Evolutionary conservation across 768 basidiomycete species (phyloP).

Genomic region (Pulveroboletus sp.): DNA sequence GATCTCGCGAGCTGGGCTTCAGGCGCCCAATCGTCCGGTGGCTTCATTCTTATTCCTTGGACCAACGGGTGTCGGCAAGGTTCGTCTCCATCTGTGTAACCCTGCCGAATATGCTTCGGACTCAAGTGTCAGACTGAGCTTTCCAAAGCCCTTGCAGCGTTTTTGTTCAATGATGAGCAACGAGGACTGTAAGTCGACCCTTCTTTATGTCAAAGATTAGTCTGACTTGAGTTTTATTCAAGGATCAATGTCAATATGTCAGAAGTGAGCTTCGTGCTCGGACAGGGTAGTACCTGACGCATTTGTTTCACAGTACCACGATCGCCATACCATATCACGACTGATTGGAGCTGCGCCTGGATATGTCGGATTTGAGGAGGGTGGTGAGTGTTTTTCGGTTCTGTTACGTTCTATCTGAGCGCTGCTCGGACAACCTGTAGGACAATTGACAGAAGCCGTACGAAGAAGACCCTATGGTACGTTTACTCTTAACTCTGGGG

Average conservation of each 20-base stretch:
- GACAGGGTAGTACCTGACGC: neutral
- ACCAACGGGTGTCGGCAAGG: constrained; percentile 85
- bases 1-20: constrained; percentile 86
- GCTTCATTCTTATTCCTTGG: constrained; percentile 91
- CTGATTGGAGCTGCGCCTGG: constrained; percentile 92
- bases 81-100: constrained; percentile 17
- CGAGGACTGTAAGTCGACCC: constrained; percentile 63
- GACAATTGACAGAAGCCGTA: constrained; percentile 63
- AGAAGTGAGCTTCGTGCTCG: constrained; percentile 40
- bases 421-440: constrained; percentile 21
- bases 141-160: constrained; percentile 81
- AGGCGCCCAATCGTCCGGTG: constrained; percentile 83
- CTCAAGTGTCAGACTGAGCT: constrained; percentile 59
- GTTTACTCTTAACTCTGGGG: neutral
- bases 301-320: constrained; percentile 59
- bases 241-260: constrained; percentile 94
- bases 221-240: neutral
- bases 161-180: constrained; percentile 87
- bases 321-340: constrained; percentile 85
- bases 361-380: constrained; percentile 74
- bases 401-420: neutral
- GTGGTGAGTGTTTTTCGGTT: constrained; percentile 41
- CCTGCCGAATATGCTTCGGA: neutral
- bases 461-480: constrained; percentile 54
- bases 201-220: neutral